Percentiles rank a stretch among this genome's conserved stretches.
Conservation (phyloP, 164 flowering plant species). For the Vitis labrusca region DNA sequence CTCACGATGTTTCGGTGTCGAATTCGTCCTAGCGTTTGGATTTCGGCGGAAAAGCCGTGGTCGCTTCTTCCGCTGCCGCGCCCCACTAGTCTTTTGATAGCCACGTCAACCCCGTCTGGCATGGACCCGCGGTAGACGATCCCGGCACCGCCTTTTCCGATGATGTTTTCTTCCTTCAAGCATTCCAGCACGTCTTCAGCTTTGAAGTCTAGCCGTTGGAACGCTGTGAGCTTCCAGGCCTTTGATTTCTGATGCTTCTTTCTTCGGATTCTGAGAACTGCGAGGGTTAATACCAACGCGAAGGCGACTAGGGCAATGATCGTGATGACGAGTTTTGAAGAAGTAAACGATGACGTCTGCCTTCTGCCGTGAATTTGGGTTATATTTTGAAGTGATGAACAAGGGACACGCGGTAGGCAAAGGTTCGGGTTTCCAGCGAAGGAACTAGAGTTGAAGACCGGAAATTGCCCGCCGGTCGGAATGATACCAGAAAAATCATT, state of each 20-base stretch:
- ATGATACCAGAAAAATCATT: conserved; percentile 62
- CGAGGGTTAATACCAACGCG: conserved; percentile 13
- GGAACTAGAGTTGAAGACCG: conserved; percentile 51
- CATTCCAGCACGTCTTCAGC: conserved; percentile 83
- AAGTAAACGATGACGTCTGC: conserved; percentile 1
- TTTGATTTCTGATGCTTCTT: conserved; percentile 32
- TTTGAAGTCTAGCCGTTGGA: conserved; percentile 68
- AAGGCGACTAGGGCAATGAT: conserved; percentile 18
- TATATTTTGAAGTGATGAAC: conserved; percentile 16
- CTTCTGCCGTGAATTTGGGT: background rate
- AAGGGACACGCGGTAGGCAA: conserved; percentile 36
- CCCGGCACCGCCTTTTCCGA: conserved; percentile 96
- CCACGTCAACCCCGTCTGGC: conserved; percentile 67
- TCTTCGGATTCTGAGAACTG: conserved; percentile 20
- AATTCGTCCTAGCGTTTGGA: conserved; percentile 79
- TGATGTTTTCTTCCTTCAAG: conserved; percentile 80
- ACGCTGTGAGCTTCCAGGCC: conserved; percentile 78
- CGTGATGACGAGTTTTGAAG: conserved; percentile 27
- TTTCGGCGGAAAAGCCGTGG: conserved; percentile 87
- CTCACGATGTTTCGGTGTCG: conserved; percentile 86
- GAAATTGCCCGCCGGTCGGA: conserved; percentile 67
- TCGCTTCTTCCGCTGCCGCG: conserved; percentile 51
- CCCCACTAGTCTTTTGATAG: conserved; percentile 67
- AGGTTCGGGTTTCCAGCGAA: conserved; percentile 77
- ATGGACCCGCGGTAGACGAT: conserved; percentile 86